Evolutionary conservation across 495 filamentous ascomycete species (phyloP).

Genomic region (Pyrenopolyporus hunteri): DNA sequence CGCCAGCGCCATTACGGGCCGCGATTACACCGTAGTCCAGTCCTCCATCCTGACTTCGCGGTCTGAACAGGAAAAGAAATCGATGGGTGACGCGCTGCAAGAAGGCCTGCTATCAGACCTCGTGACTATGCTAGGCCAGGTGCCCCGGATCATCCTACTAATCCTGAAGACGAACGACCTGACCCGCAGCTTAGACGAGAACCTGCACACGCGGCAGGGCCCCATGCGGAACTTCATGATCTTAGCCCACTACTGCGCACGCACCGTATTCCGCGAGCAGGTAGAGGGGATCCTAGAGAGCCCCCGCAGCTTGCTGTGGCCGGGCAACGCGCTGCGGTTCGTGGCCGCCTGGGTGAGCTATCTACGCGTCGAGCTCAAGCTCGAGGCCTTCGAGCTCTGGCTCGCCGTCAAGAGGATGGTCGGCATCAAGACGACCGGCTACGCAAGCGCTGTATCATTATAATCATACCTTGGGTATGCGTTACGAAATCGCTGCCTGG

Average conservation of each 20-base stretch:
- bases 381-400: conserved; percentile 65
- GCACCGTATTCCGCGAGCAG: conserved; percentile 87
- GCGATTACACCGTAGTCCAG: conserved; percentile 80
- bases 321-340: conserved; percentile 54
- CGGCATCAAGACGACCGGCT: conserved; percentile 36
- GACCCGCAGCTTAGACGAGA: conserved; percentile 92
- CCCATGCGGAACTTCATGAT: conserved; percentile 92
- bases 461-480: neutral
- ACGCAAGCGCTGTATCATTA: conserved; percentile 23
- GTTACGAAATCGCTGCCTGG: no score
- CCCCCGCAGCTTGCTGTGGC: conserved; percentile 54
- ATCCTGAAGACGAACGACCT: conserved; percentile 99
- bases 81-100: conserved; percentile 78
- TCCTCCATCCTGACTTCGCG: conserved; percentile 65
- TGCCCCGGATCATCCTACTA: conserved; percentile 89
- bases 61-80: conserved; percentile 75
- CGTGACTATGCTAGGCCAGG: conserved; percentile 84
- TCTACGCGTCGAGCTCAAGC: conserved; percentile 58
- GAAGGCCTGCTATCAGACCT: conserved; percentile 88
- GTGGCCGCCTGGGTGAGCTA: conserved; percentile 58
- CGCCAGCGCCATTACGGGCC: conserved; percentile 93
- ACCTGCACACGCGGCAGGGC: conserved; percentile 85
- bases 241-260: conserved; percentile 87
- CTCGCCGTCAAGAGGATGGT: conserved; percentile 58
- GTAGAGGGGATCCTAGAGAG: conserved; percentile 66